Percentiles rank a stretch among this genome's conserved stretches.
Conservation (phyloP, 148 eudicot species). For the Chenopodium quinoa region DNA sequence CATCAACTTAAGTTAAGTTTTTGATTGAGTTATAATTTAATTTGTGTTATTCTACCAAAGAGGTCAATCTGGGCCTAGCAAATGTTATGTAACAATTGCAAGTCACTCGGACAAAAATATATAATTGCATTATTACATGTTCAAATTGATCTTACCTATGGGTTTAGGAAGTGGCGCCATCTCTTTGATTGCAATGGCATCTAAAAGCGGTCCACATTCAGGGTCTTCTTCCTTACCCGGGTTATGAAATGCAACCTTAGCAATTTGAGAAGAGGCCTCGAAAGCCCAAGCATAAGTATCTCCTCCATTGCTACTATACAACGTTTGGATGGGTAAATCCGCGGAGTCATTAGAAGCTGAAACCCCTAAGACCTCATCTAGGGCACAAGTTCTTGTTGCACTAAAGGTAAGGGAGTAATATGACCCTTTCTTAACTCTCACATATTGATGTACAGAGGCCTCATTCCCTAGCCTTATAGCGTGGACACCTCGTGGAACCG, state of each 20-base stretch:
- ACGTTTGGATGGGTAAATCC: conserved; percentile 66
- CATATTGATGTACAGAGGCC: conserved; percentile 53
- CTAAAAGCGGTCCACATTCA: conserved; percentile 74
- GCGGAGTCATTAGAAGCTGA: conserved; percentile 30
- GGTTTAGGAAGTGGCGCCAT: conserved; percentile 30
- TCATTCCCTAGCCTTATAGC: conserved; percentile 72
- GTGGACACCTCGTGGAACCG: conserved; percentile 60
- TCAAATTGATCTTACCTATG: conserved; percentile 31
- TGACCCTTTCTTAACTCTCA: conserved; percentile 43
- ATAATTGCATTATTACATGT: too few relatives aligned
- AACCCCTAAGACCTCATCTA: conserved; percentile 70
- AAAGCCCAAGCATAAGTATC: conserved; percentile 89
- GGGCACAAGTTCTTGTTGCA: conserved; percentile 82
- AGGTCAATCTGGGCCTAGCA: too few relatives aligned
- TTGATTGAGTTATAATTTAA: too few relatives aligned
- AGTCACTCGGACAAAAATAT: too few relatives aligned
- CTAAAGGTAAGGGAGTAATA: conserved; percentile 63
- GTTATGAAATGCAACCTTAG: conserved; percentile 62
- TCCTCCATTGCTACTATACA: conserved; percentile 72
- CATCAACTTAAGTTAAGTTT: too few relatives aligned
- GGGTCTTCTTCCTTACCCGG: conserved; percentile 76
- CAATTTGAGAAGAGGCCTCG: conserved; percentile 35
- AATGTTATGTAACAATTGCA: too few relatives aligned
- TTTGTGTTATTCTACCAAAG: too few relatives aligned
- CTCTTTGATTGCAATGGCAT: conserved; percentile 68